phyloP scores from a whole-genome alignment of 768 basidiomycete genomes.

The Pleurotus tuber-regium region DNA sequence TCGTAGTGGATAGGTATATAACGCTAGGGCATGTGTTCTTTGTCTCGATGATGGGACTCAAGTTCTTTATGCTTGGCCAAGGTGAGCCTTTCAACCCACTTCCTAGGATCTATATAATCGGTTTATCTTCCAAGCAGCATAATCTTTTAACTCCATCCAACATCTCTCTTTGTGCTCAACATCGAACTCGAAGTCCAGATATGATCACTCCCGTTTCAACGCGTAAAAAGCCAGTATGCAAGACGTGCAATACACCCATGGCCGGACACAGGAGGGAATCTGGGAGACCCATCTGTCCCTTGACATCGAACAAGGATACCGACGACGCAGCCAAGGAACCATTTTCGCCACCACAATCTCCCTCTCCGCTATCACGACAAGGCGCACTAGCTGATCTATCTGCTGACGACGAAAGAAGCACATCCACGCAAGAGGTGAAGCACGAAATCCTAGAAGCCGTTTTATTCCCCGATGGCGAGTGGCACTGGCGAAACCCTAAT shows the following conservation, averaged over 20 bases:
- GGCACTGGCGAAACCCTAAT: constrained; percentile 5
- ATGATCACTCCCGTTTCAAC: constrained; percentile 6
- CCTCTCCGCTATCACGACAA: not conserved
- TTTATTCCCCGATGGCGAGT: not conserved
- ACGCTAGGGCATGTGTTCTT: too few species aligned
- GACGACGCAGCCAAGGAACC: not conserved
- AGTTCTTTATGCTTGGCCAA: too few species aligned
- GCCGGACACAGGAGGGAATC: constrained; percentile 2
- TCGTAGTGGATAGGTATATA: too few species aligned
- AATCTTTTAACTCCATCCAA: too few species aligned
- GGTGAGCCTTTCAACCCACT: too few species aligned
- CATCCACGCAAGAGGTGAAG: not conserved
- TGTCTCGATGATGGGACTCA: too few species aligned
- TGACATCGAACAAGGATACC: not conserved
- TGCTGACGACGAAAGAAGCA: not conserved
- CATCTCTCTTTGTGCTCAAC: too few species aligned
- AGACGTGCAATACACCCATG: constrained; percentile 12
- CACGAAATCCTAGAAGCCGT: not conserved
- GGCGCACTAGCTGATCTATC: not conserved
- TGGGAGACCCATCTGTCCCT: not conserved
- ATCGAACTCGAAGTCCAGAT: not conserved
- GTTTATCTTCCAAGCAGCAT: too few species aligned
- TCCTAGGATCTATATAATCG: too few species aligned
- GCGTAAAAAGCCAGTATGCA: constrained; percentile 14
- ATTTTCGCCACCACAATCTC: constrained; percentile 1